Conservation (phyloP, 805 yeast genomes). For the Pichia californica region DNA sequence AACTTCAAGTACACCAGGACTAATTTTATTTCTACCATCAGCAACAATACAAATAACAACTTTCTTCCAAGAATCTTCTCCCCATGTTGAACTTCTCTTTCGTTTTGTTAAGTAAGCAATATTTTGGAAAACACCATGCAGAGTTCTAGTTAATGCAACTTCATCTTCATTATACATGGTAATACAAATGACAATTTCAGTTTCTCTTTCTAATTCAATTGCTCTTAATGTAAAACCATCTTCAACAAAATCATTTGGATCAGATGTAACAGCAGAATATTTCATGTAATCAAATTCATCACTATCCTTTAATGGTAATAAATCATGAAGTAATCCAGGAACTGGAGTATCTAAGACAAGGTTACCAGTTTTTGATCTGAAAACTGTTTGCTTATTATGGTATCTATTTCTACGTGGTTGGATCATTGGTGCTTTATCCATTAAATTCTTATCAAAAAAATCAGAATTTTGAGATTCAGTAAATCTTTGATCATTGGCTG, state of each 20-base stretch:
- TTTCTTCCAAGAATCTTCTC: constrained; percentile 94
- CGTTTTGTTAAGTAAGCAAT: constrained; percentile 82
- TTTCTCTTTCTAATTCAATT: constrained; percentile 81
- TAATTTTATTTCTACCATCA: constrained; percentile 89
- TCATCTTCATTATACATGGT: constrained; percentile 99
- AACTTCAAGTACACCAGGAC: constrained; percentile 77
- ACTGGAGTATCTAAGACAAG: constrained; percentile 90
- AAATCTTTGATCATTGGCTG: constrained; percentile 13
- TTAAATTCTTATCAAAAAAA: constrained; percentile 9
- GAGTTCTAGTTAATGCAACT: constrained; percentile 78
- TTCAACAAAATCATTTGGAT: constrained; percentile 75
- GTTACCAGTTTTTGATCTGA: constrained; percentile 70
- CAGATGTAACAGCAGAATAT: constrained; percentile 93
- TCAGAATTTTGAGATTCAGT: constrained; percentile 6
- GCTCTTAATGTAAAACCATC: constrained; percentile 85
- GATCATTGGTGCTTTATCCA: constrained; percentile 18
- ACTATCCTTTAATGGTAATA: constrained; percentile 78
- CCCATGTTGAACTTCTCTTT: constrained; percentile 84
- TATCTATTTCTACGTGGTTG: constrained; percentile 34
- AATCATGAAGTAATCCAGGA: constrained; percentile 80
- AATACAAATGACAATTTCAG: constrained; percentile 84
- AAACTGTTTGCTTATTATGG: constrained; percentile 47
- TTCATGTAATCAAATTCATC: constrained; percentile 96
- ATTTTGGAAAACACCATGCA: constrained; percentile 92
- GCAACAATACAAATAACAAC: constrained; percentile 86